Evolutionary conservation across 129 eudicot genomes (phyloP).

Genomic region (Tagetes erecta): DNA sequence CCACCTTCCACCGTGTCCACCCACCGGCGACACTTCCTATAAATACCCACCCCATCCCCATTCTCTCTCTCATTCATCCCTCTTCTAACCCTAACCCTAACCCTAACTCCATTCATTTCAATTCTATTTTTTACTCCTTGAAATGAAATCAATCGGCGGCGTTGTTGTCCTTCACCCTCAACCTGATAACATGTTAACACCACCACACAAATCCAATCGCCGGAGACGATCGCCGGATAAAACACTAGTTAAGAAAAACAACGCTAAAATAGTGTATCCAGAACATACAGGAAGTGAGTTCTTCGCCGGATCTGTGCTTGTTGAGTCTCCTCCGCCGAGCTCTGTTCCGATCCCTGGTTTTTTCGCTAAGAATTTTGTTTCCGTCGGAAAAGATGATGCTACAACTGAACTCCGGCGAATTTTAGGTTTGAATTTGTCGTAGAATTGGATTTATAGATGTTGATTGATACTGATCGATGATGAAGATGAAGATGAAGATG

Average conservation of each 20-base stretch:
- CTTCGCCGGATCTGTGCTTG: constrained; percentile 52
- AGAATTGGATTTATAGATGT: background rate
- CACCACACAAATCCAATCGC: constrained; percentile 4
- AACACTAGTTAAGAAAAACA: background rate
- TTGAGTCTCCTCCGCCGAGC: constrained; percentile 60
- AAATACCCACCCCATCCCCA: constrained; percentile 1
- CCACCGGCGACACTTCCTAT: constrained; percentile 19
- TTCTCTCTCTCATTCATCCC: background rate
- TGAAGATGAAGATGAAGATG: background rate
- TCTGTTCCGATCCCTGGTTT: constrained; percentile 59
- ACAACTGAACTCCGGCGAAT: constrained; percentile 30
- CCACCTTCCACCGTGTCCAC: constrained; percentile 4
- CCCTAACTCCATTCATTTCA: background rate
- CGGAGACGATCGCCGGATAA: constrained; percentile 29
- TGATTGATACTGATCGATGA: background rate
- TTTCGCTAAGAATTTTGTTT: constrained; percentile 29
- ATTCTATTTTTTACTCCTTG: background rate
- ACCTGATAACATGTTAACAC: background rate
- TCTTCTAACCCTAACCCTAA: constrained; percentile 5
- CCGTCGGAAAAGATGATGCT: background rate
- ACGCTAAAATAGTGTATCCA: background rate
- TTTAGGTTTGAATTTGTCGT: constrained; percentile 31
- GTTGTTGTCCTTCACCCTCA: constrained; percentile 51
- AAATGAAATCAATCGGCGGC: constrained; percentile 39
- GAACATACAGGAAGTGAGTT: constrained; percentile 4